Evolutionary conservation across 495 filamentous ascomycete species (phyloP).

Genomic region (Wilcoxina mikolae): DNA sequence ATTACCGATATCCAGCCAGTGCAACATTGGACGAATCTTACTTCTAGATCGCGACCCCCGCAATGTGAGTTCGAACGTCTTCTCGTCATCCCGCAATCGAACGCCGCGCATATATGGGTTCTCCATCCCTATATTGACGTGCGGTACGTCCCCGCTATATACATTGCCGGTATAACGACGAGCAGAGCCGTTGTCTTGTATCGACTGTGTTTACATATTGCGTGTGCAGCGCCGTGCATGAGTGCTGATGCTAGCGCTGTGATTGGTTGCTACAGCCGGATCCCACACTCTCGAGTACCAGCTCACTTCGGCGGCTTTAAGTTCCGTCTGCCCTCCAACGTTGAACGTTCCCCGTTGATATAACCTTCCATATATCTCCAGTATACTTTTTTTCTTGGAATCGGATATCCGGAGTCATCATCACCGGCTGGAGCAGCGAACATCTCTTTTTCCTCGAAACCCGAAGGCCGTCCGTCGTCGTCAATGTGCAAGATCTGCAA

Average conservation of each 20-base stretch:
- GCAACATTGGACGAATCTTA: too few relatives aligned
- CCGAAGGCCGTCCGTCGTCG: not conserved
- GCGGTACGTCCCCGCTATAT: slow-evolving; percentile 1
- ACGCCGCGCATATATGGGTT: too few relatives aligned
- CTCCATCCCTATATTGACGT: not conserved
- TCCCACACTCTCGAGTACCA: not conserved
- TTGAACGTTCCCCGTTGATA: not conserved
- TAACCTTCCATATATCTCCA: not conserved
- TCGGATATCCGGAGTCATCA: not conserved
- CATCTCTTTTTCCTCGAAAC: too few relatives aligned
- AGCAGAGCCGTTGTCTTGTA: not conserved
- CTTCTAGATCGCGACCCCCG: too few relatives aligned
- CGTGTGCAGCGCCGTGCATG: slow-evolving; percentile 2
- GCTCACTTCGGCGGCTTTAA: not conserved
- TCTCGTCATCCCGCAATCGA: too few relatives aligned
- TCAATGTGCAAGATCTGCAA: slow-evolving; percentile 1
- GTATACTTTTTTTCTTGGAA: not conserved
- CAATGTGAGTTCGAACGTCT: too few relatives aligned
- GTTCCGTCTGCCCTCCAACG: not conserved
- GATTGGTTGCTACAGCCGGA: slow-evolving; percentile 3
- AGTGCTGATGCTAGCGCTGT: not conserved
- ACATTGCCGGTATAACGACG: not conserved
- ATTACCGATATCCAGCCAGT: too few relatives aligned
- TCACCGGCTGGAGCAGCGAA: not conserved
- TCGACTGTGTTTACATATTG: not conserved